Evolutionary conservation across 768 basidiomycete species (phyloP), one percentile per base, ranked within the genome.

Genomic region (Termitomyces sp.): DNA sequence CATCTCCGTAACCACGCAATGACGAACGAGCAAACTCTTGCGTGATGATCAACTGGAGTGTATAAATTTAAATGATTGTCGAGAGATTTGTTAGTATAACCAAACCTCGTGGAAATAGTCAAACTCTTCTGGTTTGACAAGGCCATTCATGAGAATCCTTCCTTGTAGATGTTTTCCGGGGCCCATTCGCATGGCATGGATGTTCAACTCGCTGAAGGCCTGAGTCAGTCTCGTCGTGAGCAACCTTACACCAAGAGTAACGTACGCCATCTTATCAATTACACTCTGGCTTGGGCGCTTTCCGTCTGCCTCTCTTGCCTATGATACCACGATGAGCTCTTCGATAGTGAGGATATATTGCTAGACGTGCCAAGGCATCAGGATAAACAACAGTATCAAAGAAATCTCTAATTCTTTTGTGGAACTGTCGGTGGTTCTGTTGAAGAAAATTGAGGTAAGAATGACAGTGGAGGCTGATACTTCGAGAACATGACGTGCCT

Each of bases 81-180:
- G n/a, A 48, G 28, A 14, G 35, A 19, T 45, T 3, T 5, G 26
- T 22, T 24, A 48, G 14, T n/a, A 51, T 47, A 53, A 40, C 32
- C 65, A 38, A 57, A 82, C 82, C 71, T 88, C 86, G 68, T 95
- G 92, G 80, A 96, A 96, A 67, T 90, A 93, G 66, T 95, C 89
- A 61, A 87, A 95, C 68, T 87, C 84, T 68, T 95, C 92, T 2
- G 93, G 90, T 59, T 80, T 84, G 44, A 97, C 87, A 7, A 87
- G 66, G 2, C 92, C 95, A 51, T 80, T 83, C 79, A 93, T 85
- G n/a, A 99, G 74, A 11, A 71, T 80, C 15, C 82, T 79, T 5
- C 95, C 95, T 67, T 87, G 77, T 11, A 98, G 80, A 64, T 98
- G 94, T 68, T 93, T 93, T 21, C 93, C 93, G 9, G 96, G 96